Evolutionary conservation across 257 asterid species (phyloP).

Genomic region (Datura wrightii): DNA sequence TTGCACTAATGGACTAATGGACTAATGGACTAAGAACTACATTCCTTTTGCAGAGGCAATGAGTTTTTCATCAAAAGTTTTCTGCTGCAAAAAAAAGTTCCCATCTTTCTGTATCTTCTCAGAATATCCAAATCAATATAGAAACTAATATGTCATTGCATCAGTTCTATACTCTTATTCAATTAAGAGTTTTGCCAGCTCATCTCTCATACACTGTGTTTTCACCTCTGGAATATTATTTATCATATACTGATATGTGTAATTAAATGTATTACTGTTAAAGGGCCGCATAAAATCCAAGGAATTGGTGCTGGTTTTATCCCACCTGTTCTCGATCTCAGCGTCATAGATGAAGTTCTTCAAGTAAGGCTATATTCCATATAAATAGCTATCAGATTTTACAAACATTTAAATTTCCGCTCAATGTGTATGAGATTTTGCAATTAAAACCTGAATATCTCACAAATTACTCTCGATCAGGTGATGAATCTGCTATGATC

Average conservation of each 20-base stretch:
- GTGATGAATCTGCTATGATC: constrained; percentile 20
- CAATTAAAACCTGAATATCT: not conserved
- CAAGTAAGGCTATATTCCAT: constrained; percentile 40
- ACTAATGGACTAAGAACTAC: not conserved
- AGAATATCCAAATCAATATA: not conserved
- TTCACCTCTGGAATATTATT: not conserved
- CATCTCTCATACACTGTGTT: not conserved
- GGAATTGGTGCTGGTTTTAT: constrained; percentile 56
- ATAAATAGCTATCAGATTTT: not conserved
- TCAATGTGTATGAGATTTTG: not conserved
- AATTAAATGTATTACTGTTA: not conserved
- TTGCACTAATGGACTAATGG: not conserved
- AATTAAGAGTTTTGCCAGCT: not conserved
- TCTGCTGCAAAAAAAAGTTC: not conserved
- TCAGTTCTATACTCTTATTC: not conserved
- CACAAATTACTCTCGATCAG: not conserved
- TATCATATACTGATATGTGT: not conserved
- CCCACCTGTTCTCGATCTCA: constrained; percentile 47
- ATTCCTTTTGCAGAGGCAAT: not conserved
- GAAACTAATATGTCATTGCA: not conserved
- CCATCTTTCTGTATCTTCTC: not conserved
- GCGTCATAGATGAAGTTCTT: constrained; percentile 50
- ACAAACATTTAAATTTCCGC: not conserved
- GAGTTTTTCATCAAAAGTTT: not conserved
- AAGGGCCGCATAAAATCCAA: constrained; percentile 56